Conservation (phyloP, 1,284 basidiomycete genomes). For the Fomitopsis palustris region DNA sequence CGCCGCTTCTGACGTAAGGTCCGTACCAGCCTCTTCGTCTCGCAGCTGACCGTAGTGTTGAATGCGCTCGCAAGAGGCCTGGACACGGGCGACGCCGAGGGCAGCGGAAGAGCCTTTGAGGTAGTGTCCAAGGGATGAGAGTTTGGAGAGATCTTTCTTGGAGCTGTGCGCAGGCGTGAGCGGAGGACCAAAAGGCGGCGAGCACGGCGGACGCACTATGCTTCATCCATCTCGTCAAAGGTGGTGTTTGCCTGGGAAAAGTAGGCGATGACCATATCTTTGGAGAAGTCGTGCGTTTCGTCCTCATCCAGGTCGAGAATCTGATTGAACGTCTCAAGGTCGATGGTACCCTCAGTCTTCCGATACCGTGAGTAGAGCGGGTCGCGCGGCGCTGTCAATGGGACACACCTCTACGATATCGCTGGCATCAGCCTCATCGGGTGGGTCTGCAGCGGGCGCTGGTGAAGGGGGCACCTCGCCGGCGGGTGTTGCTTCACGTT, state of each 20-base stretch:
- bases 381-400: neutral
- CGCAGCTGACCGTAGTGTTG: slow-evolving; percentile 76
- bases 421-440: slow-evolving; percentile 11
- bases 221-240: slow-evolving; percentile 76
- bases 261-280: slow-evolving; percentile 76
- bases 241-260: slow-evolving; percentile 76
- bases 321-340: slow-evolving; percentile 80
- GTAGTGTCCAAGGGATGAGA: slow-evolving; percentile 85
- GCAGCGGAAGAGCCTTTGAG: slow-evolving; percentile 94
- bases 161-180: slow-evolving; percentile 36
- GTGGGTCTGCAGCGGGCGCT: neutral
- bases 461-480: neutral
- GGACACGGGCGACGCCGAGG: slow-evolving; percentile 79
- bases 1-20: slow-evolving; percentile 56
- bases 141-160: slow-evolving; percentile 54
- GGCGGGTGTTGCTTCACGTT: slow-evolving; percentile 5
- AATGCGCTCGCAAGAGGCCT: slow-evolving; percentile 83
- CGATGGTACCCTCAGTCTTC: slow-evolving; percentile 40
- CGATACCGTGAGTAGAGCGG: neutral
- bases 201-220: slow-evolving; percentile 56
- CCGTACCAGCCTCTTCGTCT: slow-evolving; percentile 46
- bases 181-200: slow-evolving; percentile 9
- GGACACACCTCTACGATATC: slow-evolving; percentile 12
- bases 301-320: slow-evolving; percentile 91
- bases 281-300: slow-evolving; percentile 73